phyloP scores from a whole-genome alignment of 1,139 yeast species.

The Magnusiomyces starmeri region DNA sequence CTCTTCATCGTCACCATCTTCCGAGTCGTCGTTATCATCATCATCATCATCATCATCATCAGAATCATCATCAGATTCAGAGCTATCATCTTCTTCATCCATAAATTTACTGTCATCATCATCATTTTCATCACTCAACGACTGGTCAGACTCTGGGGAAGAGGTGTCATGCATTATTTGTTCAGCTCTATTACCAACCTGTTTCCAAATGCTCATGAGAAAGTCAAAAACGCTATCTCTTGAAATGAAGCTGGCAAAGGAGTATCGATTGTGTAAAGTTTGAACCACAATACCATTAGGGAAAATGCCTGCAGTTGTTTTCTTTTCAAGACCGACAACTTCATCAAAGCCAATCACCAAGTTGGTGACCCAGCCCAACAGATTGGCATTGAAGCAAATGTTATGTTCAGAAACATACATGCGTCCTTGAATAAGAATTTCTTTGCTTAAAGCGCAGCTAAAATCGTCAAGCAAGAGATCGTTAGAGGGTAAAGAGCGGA shows the following conservation, averaged over 20 bases:
- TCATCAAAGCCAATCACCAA: constrained; percentile 67
- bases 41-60: constrained; percentile 22
- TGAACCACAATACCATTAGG: constrained; percentile 85
- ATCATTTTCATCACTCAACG: constrained; percentile 42
- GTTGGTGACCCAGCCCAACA: constrained; percentile 88
- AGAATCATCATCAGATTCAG: constrained; percentile 19
- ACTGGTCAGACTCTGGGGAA: constrained; percentile 23
- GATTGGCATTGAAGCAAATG: constrained; percentile 84
- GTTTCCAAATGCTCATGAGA: constrained; percentile 40
- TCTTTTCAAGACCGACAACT: constrained; percentile 66
- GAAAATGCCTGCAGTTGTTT: constrained; percentile 78
- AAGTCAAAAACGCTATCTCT: constrained; percentile 73
- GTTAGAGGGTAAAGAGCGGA: constrained; percentile 57
- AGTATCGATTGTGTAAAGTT: constrained; percentile 56
- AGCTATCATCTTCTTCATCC: constrained; percentile 20
- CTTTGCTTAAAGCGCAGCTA: constrained; percentile 83
- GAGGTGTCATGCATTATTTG: neutral
- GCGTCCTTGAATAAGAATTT: constrained; percentile 86
- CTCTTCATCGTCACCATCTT: constrained; percentile 16
- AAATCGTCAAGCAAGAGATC: constrained; percentile 78
- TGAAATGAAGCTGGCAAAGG: constrained; percentile 79
- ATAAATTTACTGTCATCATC: constrained; percentile 1
- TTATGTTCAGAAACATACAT: constrained; percentile 74
- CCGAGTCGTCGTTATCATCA: constrained; percentile 23
- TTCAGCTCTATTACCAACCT: constrained; percentile 20